Base-by-base conservation (phyloP, 202 grass and related monocot species). In the Schoenoplectus tabernaemontani region DNA sequence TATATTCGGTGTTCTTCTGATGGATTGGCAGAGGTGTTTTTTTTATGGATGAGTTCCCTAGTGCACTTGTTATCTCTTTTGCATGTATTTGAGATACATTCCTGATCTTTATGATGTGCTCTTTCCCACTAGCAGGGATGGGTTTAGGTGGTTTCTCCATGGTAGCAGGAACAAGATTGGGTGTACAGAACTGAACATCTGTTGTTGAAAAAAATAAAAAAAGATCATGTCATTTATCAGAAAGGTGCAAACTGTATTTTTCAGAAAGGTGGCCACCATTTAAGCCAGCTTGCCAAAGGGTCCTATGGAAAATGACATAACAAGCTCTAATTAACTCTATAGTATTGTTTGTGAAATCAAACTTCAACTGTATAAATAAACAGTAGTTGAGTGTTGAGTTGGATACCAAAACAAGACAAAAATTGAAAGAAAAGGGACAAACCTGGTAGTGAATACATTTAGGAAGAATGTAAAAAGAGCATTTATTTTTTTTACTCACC, bases 1-100 rank as follows among this genome's bases (percentile, higher is more conserved):
- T 93, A 59, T 88, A 86, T 23, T 34, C 44, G 32, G 46, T 76
- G 56, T 56, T 91, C 65, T 83, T 84, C 28, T 87, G 70, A 30
- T 26, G 54, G 48, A 58, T 7, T 3, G 34, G 50, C 7, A 78
- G 63, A 34, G 64, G 32, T 47, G 77, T 88, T 33, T 58, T 85
- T 59, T 85, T 85, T 19, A 43, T 16, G 59, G 22, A 44, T 53
- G 59, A 69, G 46, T 72, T 16, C 20, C 64, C 30, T 53, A 4
- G 28, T 63, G 66, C 39, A 73, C 56, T 83, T 23, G 74, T 74
- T 54, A 79, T 79, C 66, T 61, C 78, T 38, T 76, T 87, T 33
- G 7, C 73, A 66, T 85, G 84, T 10, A 42, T 84, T 0, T 82
- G 82, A 23, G 77, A 88, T 74, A 19, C 82, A n/a, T 62, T 30